Percentiles rank a stretch among this genome's conserved stretches.
These are phyloP conservation scores for Chytriomyces sp. DNA, from an alignment of 192 early-diverging fungal species.

Conservation along the genomic window DNA sequence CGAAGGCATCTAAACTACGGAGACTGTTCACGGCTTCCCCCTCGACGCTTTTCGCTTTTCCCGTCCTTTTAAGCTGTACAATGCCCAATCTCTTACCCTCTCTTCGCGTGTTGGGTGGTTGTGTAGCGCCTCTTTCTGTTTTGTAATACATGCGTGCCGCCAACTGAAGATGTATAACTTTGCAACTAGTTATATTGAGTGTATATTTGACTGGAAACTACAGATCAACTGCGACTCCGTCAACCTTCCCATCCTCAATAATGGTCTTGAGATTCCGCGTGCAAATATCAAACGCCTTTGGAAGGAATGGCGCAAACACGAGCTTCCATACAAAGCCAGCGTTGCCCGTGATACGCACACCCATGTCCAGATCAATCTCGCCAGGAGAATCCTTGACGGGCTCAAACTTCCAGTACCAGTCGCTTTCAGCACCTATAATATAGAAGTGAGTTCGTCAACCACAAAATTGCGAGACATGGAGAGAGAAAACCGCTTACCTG, in stretches of 20 bases:
- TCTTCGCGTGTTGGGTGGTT: too few species aligned
- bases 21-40: too few species aligned
- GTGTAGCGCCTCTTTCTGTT: too few species aligned
- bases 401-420: constrained; percentile 34
- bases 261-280: constrained; percentile 32
- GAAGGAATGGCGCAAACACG: constrained; percentile 19
- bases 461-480: not conserved
- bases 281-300: constrained; percentile 19
- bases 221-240: not conserved
- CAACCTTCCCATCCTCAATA: constrained; percentile 28
- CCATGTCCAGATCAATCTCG: constrained; percentile 29
- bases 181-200: too few species aligned
- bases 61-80: too few species aligned
- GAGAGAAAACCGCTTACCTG: not conserved
- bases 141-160: too few species aligned
- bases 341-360: constrained; percentile 19
- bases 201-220: too few species aligned
- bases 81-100: too few species aligned
- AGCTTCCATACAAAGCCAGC: constrained; percentile 1
- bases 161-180: too few species aligned
- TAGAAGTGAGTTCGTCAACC: not conserved
- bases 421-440: not conserved
- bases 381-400: not conserved
- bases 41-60: too few species aligned
- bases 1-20: not conserved